Base-by-base conservation (phyloP, 208 protist genomes). In the Crithidia mellificae region DNA sequence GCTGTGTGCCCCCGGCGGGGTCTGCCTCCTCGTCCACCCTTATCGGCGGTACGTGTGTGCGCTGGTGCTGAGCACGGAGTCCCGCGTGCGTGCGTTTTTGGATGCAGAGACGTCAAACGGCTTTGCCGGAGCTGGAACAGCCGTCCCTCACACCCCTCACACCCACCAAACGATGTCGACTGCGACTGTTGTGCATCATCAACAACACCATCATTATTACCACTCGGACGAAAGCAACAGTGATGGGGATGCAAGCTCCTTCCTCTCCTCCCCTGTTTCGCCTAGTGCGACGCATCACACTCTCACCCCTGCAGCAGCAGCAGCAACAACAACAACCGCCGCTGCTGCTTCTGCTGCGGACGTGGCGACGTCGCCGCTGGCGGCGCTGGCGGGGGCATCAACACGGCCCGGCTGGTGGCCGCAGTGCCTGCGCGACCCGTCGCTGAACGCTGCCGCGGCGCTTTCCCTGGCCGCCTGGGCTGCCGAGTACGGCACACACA, bases 11-110 rank as follows among this genome's bases (percentile, higher is more conserved):
- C 19, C 56, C 8, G 38, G 38, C 27, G 38, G 82, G 22, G 61
- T 90, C 6, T 93, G 88, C 53, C 78, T 96, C 0, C 12, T 96
- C 17, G 91, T 96, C 15, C 68, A 96, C 73, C 88, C 91, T 2
- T 20, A 63, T 2, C 62, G 81, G 25, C 63, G 56, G 22, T 91
- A 81, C 72, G 83, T 91, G 63, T 59, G 41, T 24, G 83, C 78
- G 1, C 68, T 92, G 11, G 80, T 78, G 24, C 66, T 88, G 22
- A 88, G 71, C 1, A 64, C 46, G 47, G 76, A 84, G 54, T n/a
- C 7, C 19, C 74, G 49, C 4, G 53, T 72, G 24, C 49, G 44
- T 7, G 59, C 39, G 27, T 84, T 80, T 30, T 29, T 84, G 17
- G 12, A 56, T 9, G 36, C 27, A n/a, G 41, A 62, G 30, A 43